Evolutionary conservation across 2,329 filamentous ascomycete genomes (phyloP), one percentile per base, ranked within the genome.

Genomic region (Penicillium paneum): DNA sequence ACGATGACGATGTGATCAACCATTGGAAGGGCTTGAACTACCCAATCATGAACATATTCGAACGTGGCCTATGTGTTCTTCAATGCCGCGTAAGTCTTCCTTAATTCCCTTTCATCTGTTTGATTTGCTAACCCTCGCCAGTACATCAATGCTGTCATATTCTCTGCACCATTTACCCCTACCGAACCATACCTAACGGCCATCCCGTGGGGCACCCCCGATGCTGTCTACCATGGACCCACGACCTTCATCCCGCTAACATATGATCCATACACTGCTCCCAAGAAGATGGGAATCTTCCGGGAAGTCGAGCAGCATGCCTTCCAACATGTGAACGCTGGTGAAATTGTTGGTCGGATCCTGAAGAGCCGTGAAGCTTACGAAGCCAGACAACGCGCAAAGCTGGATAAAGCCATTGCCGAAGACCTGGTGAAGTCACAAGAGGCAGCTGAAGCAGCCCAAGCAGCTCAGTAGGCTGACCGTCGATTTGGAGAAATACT

Each of bases 21-120:
- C 80, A 88, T 66, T 95, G 91, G 89, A 97, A 97, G 76, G 93
- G 94, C 34, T 82, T 97, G 66, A 99, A 99, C 77, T 99, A 97
- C 71, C 94, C 94, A 26, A 97, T 99, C 76, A 99, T 99, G 94
- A 99, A 97, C 78, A 92, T 96, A 54, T 96, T 93, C 67, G 94
- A 99, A 79, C 88, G 94, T 39, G 92, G 92, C 1, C 84, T 99
- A 21, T 99, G 94, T 71, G 93, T 97, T 29, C 78, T 97, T 59
- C 94, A 99, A 70, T 99, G 94, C 79, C 88, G 88, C 73, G 90
- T 93, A 79, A 67, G 83, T 72, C 40, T 21, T 51, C 6, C 29
- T 44, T 10, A 24, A 5, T 35, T 26, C 24, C 13, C 11, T 31
- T 13, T 29, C 35, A 19, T 29, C 17, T 39, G 10, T 15, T 34